Conservation (phyloP, 192 early-diverging fungal genomes). For the Coemansia sp. region DNA sequence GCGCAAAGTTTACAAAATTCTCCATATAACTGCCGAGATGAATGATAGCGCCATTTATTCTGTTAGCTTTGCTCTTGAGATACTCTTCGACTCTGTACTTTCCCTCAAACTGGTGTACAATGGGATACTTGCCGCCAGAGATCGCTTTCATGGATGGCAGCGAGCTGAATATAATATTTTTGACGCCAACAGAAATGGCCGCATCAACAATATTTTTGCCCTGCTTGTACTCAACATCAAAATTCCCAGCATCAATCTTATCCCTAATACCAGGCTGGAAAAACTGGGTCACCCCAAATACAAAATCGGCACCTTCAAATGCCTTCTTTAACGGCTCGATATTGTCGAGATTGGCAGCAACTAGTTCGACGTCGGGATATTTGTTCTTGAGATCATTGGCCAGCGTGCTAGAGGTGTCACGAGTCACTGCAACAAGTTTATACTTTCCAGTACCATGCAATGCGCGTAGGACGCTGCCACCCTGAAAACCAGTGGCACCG, state of each 20-base stretch:
- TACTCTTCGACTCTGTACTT: conserved; percentile 41
- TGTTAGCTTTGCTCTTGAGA: conserved; percentile 21
- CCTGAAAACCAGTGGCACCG: conserved; percentile 46
- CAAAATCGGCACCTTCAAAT: conserved; percentile 22
- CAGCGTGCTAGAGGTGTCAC: conserved; percentile 13
- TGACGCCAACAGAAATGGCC: conserved; percentile 27
- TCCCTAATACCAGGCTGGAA: conserved; percentile 16
- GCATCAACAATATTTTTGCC: conserved; percentile 42
- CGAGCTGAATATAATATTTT: conserved; percentile 25
- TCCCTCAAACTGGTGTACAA: conserved; percentile 36
- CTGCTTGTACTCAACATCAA: conserved; percentile 31
- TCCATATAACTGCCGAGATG: conserved; percentile 40
- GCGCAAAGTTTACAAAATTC: conserved; percentile 27
- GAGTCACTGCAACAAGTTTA: conserved; percentile 33
- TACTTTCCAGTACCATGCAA: conserved; percentile 24
- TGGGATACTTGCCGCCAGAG: conserved; percentile 28
- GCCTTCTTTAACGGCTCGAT: conserved; percentile 20
- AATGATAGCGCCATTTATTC: conserved; percentile 23
- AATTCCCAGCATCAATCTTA: conserved; percentile 10
- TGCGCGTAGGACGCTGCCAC: conserved; percentile 38
- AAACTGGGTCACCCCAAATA: conserved; percentile 40
- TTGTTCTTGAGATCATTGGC: conserved; percentile 12
- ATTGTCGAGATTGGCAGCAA: conserved; percentile 19
- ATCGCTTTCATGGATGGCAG: conserved; percentile 26
- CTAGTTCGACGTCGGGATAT: conserved; percentile 34